Evolutionary conservation across 1,139 yeast species (phyloP).

Genomic region (Nakaseomyces glabratus): DNA sequence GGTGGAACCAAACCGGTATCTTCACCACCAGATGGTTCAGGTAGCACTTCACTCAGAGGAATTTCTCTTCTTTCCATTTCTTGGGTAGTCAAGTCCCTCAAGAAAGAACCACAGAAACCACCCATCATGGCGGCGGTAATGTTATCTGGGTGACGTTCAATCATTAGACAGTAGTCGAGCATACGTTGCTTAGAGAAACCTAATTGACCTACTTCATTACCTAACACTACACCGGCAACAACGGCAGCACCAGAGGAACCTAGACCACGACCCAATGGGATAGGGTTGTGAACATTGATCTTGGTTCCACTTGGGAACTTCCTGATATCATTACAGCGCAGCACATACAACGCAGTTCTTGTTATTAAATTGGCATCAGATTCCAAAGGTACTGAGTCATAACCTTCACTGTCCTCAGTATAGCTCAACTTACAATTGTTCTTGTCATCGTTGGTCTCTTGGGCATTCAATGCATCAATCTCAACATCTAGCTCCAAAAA

Average conservation of each 20-base stretch:
- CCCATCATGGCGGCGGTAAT: slow-evolving; percentile 99
- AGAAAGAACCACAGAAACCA: slow-evolving; percentile 91
- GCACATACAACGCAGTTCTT: slow-evolving; percentile 81
- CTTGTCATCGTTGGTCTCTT: slow-evolving; percentile 47
- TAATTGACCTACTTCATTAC: slow-evolving; percentile 71
- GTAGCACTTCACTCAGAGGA: slow-evolving; percentile 76
- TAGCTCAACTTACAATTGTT: slow-evolving; percentile 64
- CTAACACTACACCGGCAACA: slow-evolving; percentile 92
- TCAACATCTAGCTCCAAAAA: slow-evolving; percentile 61
- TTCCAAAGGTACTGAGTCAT: slow-evolving; percentile 63
- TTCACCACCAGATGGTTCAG: slow-evolving; percentile 62
- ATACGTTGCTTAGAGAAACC: slow-evolving; percentile 68
- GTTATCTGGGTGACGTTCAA: slow-evolving; percentile 96
- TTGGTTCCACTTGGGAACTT: slow-evolving; percentile 79
- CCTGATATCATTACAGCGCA: slow-evolving; percentile 69
- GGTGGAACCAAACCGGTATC: slow-evolving; percentile 63
- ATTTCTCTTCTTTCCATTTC: slow-evolving; percentile 70
- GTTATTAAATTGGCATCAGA: slow-evolving; percentile 80
- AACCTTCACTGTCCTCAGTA: slow-evolving; percentile 64
- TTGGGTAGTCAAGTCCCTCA: slow-evolving; percentile 64
- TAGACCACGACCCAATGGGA: slow-evolving; percentile 91
- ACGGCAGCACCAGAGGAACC: slow-evolving; percentile 99
- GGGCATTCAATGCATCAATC: slow-evolving; percentile 43
- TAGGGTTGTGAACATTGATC: slow-evolving; percentile 75
- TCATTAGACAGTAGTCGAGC: slow-evolving; percentile 91